Evolutionary conservation across 139 green algal species (phyloP).

Genomic region (Tetraselmis striata): DNA sequence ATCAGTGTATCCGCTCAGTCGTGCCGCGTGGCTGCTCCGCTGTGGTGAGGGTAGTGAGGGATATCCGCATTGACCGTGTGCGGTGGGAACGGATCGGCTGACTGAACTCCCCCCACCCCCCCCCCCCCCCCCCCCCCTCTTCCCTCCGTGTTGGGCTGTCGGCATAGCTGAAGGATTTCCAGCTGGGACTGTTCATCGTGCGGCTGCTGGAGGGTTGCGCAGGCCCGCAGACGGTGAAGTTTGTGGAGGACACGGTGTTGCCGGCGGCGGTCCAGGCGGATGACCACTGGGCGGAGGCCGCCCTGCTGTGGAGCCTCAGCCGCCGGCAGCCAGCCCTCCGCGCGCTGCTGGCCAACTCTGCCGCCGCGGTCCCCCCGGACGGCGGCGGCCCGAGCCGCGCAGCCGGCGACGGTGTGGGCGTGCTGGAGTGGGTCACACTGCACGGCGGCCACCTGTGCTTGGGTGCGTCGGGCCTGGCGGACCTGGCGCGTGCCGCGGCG

Average conservation of each 20-base stretch:
- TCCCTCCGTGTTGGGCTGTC: neutral
- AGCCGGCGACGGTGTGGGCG: neutral
- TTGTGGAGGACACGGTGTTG: conserved; percentile 17
- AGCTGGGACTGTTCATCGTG: conserved; percentile 66
- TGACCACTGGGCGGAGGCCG: conserved; percentile 13
- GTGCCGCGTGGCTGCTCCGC: too few relatives aligned
- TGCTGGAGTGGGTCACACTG: neutral
- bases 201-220: conserved; percentile 38
- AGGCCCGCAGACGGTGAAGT: neutral
- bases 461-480: neutral
- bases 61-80: too few relatives aligned
- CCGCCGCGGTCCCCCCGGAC: neutral
- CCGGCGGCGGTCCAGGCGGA: conserved; percentile 6
- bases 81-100: too few relatives aligned
- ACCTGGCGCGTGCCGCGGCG: neutral
- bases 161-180: conserved; percentile 53
- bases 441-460: neutral
- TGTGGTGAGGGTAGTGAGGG: too few relatives aligned
- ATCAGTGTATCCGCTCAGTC: too few relatives aligned
- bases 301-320: conserved; percentile 12
- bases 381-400: neutral
- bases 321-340: conserved; percentile 5
- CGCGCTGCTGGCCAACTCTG: neutral
- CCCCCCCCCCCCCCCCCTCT: too few relatives aligned
- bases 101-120: too few relatives aligned